Percentiles rank a stretch among this genome's conserved stretches.
Evolutionary conservation across 176 grass and related monocot species (phyloP).

Genomic region (Coix lacrymajobi): DNA sequence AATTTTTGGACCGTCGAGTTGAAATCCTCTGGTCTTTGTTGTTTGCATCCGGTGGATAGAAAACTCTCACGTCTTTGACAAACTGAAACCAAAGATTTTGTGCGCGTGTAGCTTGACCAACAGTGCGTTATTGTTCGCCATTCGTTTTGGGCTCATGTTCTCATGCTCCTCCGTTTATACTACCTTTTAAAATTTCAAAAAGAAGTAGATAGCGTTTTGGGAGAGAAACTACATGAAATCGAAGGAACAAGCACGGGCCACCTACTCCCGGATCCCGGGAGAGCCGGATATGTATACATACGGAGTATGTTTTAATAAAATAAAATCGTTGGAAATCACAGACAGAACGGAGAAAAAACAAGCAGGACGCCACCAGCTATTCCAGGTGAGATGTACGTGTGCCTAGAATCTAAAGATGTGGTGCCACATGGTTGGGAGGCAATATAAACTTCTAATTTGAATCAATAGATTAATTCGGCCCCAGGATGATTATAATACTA

Average conservation of each 20-base stretch:
- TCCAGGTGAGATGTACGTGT: background rate
- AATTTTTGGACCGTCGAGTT: background rate
- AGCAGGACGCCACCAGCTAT: background rate
- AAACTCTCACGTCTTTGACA: background rate
- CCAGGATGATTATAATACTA: background rate
- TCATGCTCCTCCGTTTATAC: background rate
- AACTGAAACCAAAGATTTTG: background rate
- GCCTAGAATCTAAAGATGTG: constrained; percentile 1
- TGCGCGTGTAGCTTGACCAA: background rate
- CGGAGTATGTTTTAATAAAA: background rate
- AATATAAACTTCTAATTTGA: background rate
- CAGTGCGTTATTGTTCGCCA: background rate
- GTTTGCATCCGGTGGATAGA: background rate
- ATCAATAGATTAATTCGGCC: background rate
- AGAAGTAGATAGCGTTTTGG: background rate
- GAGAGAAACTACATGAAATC: constrained; percentile 3
- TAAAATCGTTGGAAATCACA: background rate
- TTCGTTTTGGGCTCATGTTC: background rate
- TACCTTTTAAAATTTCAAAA: background rate
- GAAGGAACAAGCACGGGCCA: constrained; percentile 6
- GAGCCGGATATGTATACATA: background rate
- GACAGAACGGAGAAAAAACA: background rate
- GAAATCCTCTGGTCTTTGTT: background rate
- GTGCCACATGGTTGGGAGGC: constrained; percentile 11
- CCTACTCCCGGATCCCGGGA: constrained; percentile 20